A percentile compares a stretch with the other conserved stretches of the same genome.
Evolutionary conservation across 306 rosid species (phyloP).

Genomic region (Vigna trinervia): DNA sequence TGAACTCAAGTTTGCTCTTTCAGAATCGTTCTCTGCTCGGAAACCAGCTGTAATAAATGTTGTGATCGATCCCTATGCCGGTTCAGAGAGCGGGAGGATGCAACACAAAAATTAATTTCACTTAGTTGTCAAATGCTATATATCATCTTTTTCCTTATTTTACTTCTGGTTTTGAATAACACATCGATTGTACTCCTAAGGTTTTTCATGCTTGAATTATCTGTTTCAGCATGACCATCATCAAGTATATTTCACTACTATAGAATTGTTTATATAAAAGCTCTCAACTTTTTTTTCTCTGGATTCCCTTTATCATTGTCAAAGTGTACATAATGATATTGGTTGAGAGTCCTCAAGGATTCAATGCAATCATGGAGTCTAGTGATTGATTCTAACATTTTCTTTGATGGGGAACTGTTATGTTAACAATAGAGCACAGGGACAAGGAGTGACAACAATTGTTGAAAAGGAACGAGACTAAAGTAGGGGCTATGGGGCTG

Average conservation of each 20-base stretch:
- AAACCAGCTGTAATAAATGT: constrained; percentile 86
- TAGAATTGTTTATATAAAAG: background rate
- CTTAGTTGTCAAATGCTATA: background rate
- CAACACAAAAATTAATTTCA: constrained; percentile 83
- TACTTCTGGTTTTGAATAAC: constrained; percentile 7
- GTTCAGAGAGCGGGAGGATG: constrained; percentile 93
- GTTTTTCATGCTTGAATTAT: constrained; percentile 9
- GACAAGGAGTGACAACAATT: constrained; percentile 25
- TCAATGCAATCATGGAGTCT: background rate
- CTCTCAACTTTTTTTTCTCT: constrained; percentile 27
- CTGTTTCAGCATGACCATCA: background rate
- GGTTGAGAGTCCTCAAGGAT: constrained; percentile 1
- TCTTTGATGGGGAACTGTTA: constrained; percentile 32
- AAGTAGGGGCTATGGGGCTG: background rate
- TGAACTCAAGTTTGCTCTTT: constrained; percentile 78
- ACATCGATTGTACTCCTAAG: background rate
- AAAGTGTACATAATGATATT: constrained; percentile 44
- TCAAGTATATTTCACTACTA: background rate
- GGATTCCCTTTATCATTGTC: constrained; percentile 14
- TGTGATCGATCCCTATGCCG: constrained; percentile 86
- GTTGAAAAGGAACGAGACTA: background rate
- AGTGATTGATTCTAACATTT: background rate
- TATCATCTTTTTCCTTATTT: background rate
- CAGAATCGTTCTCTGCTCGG: constrained; percentile 74
- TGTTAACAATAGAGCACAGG: constrained; percentile 19